Base-by-base conservation (phyloP, 2,329 filamentous ascomycete species). In the Penicillium brevicompactum region DNA sequence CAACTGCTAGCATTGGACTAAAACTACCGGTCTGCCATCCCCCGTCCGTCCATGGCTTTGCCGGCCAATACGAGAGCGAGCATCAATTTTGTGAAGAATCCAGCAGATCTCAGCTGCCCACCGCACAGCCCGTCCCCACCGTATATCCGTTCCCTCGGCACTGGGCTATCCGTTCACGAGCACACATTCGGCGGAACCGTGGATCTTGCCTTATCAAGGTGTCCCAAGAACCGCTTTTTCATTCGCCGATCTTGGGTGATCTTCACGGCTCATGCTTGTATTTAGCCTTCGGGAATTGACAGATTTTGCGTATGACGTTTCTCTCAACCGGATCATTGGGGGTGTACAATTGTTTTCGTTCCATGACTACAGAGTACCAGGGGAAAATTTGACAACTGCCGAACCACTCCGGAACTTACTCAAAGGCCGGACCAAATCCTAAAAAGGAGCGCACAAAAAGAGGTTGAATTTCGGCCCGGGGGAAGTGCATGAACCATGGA, bases 161-260 rank as follows among this genome's bases (percentile, higher is more conserved):
- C 18, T 43, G 21, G 53, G 30, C 48, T 53, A 57, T 60, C 57
- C 50, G 51, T 57, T 53, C 53, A 58, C 56, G 59, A 62, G 52
- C 56, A 49, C 55, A 53, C 56, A 58, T 58, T 55, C 55, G 44
- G 60, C 24, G 55, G 41, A 55, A 63, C 61, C 60, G 57, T 65
- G 59, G 62, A 57, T 59, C 53, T 38, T 53, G 38, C 46, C 46
- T 59, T 59, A 46, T 34, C 27, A 41, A 49, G 51, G 42, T 54
- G 54, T 53, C 60, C 47, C 27, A 32, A 22, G 50, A 22, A 54
- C 50, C 57, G 46, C 51, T 53, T 59, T 51, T 45, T 48, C 31
- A 24, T 43, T 49, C 37, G 43, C 27, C 32, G 50, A 54, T 54
- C 55, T 46, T 18, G 43, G n/a, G 27, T 16, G 16, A 21, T 48